phyloP scores from a whole-genome alignment of 1,284 basidiomycete species.

The Ustilago lituana region DNA sequence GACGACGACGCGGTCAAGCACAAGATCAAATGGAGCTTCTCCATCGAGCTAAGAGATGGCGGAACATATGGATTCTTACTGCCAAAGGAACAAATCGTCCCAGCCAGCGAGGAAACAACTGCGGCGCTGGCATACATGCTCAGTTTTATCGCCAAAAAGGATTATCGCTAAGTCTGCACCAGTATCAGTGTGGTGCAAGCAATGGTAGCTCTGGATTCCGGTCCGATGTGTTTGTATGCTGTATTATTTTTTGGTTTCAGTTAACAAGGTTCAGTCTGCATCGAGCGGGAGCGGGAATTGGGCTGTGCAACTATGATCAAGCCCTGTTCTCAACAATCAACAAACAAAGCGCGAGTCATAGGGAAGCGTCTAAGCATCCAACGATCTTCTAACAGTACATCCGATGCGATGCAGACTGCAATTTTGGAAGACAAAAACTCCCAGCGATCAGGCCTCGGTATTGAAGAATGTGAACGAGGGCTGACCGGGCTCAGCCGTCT shows the following conservation, averaged over 20 bases:
- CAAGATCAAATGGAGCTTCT: constrained; percentile 77
- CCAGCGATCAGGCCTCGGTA: constrained; percentile 12
- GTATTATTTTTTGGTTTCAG: background rate
- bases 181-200: too few species aligned
- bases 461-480: constrained; percentile 41
- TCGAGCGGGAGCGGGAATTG: too few species aligned
- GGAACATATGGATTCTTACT: constrained; percentile 82
- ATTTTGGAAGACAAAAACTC: background rate
- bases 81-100: constrained; percentile 77
- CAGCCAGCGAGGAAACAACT: constrained; percentile 70
- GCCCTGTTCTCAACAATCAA: too few species aligned
- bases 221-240: too few species aligned
- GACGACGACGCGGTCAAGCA: constrained; percentile 56
- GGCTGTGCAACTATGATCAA: too few species aligned
- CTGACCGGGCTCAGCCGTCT: constrained; percentile 83
- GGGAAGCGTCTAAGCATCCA: too few species aligned
- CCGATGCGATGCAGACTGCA: too few species aligned
- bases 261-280: too few species aligned
- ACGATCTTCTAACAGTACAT: too few species aligned
- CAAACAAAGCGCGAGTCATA: too few species aligned
- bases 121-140: constrained; percentile 39
- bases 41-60: constrained; percentile 81
- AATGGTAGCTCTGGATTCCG: too few species aligned
- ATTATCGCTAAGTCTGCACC: background rate
- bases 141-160: constrained; percentile 37